phyloP scores from a whole-genome alignment of 129 eudicot genomes.

The Lactuca sativa region DNA sequence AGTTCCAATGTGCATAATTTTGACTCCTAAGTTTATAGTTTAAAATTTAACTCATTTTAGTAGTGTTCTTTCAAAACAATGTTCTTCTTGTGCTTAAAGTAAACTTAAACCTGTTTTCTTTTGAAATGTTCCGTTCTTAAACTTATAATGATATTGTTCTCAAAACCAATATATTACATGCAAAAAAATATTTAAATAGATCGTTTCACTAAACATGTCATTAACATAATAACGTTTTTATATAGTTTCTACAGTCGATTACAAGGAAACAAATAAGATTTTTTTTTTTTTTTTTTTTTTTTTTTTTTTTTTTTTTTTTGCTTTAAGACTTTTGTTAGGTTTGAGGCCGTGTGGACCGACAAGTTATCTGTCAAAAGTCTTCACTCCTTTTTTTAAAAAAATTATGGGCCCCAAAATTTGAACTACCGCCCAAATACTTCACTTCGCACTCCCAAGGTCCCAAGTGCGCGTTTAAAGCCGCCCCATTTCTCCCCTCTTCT shows the following conservation, averaged over 20 bases:
- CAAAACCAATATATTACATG: not conserved
- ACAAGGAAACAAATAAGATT: slow-evolving; percentile 8
- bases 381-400: slow-evolving; percentile 18
- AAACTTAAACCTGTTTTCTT: too few species aligned
- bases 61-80: too few species aligned
- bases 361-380: slow-evolving; percentile 29
- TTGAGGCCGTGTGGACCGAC: slow-evolving; percentile 30
- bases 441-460: not conserved
- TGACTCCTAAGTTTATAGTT: too few species aligned
- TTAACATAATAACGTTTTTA: not conserved
- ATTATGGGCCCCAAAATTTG: slow-evolving; percentile 40
- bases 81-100: too few species aligned
- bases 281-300: not conserved
- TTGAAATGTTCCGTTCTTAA: too few species aligned
- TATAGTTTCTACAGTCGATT: not conserved
- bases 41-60: too few species aligned
- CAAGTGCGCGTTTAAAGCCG: slow-evolving; percentile 19
- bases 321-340: slow-evolving; percentile 27
- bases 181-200: not conserved
- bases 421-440: slow-evolving; percentile 46
- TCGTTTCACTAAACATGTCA: not conserved
- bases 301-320: not conserved
- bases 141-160: too few species aligned
- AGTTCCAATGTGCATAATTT: too few species aligned
- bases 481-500: not conserved